Percentiles rank a stretch among this genome's conserved stretches.
Evolutionary conservation across 208 protist species (phyloP).

Genomic region (Crithidia mellificae): DNA sequence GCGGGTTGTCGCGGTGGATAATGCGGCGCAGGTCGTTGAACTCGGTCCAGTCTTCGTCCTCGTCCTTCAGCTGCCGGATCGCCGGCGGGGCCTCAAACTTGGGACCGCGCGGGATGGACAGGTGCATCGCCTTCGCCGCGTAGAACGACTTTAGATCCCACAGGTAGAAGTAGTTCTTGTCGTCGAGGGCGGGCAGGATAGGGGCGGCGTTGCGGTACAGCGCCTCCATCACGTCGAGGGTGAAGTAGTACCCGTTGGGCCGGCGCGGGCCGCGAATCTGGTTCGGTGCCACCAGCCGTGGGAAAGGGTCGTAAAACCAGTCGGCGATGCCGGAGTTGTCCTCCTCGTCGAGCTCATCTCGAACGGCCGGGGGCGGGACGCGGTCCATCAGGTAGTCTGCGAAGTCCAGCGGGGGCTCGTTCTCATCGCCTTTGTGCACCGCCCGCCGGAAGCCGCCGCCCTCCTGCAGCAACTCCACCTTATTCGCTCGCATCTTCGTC

Average conservation of each 20-base stretch:
- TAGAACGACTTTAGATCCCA: conserved; percentile 99
- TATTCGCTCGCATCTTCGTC: conserved; percentile 99
- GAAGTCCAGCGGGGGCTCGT: conserved; percentile 99
- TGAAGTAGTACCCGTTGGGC: conserved; percentile 94
- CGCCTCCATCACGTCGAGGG: conserved; percentile 78
- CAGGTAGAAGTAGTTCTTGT: conserved; percentile 99
- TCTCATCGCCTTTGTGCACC: conserved; percentile 99
- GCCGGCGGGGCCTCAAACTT: conserved; percentile 92
- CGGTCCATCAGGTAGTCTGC: conserved; percentile 98
- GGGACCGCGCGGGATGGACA: conserved; percentile 99
- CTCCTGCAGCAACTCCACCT: conserved; percentile 88
- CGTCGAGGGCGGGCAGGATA: conserved; percentile 97
- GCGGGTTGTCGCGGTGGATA: conserved; percentile 97
- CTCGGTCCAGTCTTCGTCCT: conserved; percentile 99
- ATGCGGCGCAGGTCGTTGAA: conserved; percentile 99
- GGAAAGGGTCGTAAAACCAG: conserved; percentile 99
- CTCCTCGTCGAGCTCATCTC: conserved; percentile 98
- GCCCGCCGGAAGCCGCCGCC: conserved; percentile 90
- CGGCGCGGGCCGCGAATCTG: conserved; percentile 79
- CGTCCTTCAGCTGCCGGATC: conserved; percentile 54
- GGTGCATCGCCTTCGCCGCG: conserved; percentile 99
- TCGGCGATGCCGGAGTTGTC: conserved; percentile 97
- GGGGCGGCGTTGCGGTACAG: conserved; percentile 96
- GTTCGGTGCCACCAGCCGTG: conserved; percentile 93
- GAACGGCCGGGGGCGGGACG: conserved; percentile 94